phyloP scores from a whole-genome alignment of 176 grass and related monocot genomes.

The Metroxylon sagu region DNA sequence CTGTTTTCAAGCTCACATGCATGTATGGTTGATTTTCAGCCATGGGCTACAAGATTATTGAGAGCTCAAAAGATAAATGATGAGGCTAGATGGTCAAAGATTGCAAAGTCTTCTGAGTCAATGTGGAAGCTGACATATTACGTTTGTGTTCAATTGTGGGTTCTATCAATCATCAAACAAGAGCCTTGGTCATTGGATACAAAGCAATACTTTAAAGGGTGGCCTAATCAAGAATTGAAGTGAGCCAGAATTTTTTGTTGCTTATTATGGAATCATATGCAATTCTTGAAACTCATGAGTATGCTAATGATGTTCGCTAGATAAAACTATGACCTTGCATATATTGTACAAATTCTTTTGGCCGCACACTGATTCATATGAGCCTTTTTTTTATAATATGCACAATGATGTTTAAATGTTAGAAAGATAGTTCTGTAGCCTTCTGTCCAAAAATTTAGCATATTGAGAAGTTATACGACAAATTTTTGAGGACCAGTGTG shows the following conservation, averaged over 20 bases:
- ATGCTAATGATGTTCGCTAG: too few relatives aligned
- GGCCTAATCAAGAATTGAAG: conserved; percentile 75
- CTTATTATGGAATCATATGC: background rate
- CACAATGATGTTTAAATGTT: too few relatives aligned
- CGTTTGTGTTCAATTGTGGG: conserved; percentile 71
- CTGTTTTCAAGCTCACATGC: too few relatives aligned
- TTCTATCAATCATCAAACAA: conserved; percentile 66
- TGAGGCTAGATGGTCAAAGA: conserved; percentile 53
- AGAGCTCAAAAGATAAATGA: conserved; percentile 48
- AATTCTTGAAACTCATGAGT: too few relatives aligned
- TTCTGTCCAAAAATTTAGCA: too few relatives aligned
- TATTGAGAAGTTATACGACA: too few relatives aligned
- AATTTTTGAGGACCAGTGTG: too few relatives aligned
- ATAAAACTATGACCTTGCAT: too few relatives aligned
- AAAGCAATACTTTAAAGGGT: conserved; percentile 65
- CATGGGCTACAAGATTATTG: conserved; percentile 54
- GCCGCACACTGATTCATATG: too few relatives aligned
- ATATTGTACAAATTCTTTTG: too few relatives aligned
- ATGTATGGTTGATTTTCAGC: conserved; percentile 35
- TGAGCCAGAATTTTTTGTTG: conserved; percentile 23
- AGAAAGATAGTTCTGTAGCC: too few relatives aligned
- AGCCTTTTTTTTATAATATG: too few relatives aligned
- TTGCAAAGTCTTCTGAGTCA: conserved; percentile 86
- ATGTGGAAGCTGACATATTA: conserved; percentile 99
- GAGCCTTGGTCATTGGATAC: conserved; percentile 85